Conservation (phyloP, 1,139 yeast genomes). For the Meyerozyma carpophila region DNA sequence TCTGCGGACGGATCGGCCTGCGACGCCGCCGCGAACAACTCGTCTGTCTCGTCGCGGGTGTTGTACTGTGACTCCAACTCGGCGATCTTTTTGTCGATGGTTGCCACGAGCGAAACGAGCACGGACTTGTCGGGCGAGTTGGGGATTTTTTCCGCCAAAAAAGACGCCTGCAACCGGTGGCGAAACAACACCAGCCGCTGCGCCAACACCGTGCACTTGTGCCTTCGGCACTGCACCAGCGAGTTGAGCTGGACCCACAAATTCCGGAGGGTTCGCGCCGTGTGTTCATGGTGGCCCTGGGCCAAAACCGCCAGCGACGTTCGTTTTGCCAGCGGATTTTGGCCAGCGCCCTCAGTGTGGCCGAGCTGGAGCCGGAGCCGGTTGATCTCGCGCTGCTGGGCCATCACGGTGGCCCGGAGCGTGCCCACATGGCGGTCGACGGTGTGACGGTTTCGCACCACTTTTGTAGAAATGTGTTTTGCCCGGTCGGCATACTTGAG, state of each 20-base stretch:
- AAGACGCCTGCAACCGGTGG: background rate
- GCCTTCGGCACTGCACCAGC: background rate
- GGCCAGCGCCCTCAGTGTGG: no score
- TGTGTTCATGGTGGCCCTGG: background rate
- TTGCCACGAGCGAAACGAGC: background rate
- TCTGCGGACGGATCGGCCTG: background rate
- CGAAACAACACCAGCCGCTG: background rate
- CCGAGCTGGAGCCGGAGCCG: background rate
- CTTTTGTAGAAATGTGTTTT: slow-evolving; percentile 80
- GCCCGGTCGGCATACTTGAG: slow-evolving; percentile 89
- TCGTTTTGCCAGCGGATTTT: no score
- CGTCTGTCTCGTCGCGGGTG: background rate
- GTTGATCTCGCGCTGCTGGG: background rate
- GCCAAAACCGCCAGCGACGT: no score
- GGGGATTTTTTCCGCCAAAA: background rate
- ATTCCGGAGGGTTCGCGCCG: background rate
- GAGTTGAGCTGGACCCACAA: background rate
- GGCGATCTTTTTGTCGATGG: background rate
- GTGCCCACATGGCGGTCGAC: slow-evolving; percentile 77
- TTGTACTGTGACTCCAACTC: background rate
- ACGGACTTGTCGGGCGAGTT: background rate
- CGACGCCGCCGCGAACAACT: background rate
- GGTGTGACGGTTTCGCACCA: slow-evolving; percentile 68
- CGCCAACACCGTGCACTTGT: background rate
- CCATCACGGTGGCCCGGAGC: background rate